Evolutionary conservation across 2,329 filamentous ascomycete genomes (phyloP).

Genomic region (Cytospora mali): DNA sequence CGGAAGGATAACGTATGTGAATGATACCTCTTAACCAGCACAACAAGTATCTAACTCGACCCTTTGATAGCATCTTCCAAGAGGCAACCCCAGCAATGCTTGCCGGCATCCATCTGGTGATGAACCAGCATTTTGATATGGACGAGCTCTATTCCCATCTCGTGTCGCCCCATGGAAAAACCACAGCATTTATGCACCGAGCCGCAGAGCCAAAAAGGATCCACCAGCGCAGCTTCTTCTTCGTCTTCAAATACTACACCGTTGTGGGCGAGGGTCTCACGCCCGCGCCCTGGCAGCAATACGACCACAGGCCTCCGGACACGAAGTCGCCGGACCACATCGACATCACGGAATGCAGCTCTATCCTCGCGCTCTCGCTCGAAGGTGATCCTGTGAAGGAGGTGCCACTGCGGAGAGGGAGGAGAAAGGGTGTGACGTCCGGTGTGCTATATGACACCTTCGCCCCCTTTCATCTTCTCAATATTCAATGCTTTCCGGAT

Average conservation of each 20-base stretch:
- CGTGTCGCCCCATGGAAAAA: constrained; percentile 51
- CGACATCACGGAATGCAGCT: constrained; percentile 61
- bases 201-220: constrained; percentile 49
- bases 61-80: constrained; percentile 53
- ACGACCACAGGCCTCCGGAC: constrained; percentile 50
- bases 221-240: constrained; percentile 61
- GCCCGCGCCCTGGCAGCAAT: constrained; percentile 62
- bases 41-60: background rate
- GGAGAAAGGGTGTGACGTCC: constrained; percentile 47
- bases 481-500: constrained; percentile 62
- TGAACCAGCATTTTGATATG: constrained; percentile 63
- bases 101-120: constrained; percentile 60
- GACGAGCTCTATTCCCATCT: constrained; percentile 60
- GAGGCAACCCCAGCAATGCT: constrained; percentile 64
- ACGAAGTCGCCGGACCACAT: constrained; percentile 52
- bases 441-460: constrained; percentile 61
- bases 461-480: constrained; percentile 62
- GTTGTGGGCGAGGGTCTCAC: constrained; percentile 57
- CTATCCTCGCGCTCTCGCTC: constrained; percentile 60
- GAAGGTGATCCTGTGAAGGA: constrained; percentile 53
- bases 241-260: constrained; percentile 68
- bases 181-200: constrained; percentile 52
- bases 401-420: constrained; percentile 51
- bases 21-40: background rate
- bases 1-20: constrained; percentile 58